Conservation (phyloP, 192 early-diverging fungal species). For the Endogone sp. region DNA sequence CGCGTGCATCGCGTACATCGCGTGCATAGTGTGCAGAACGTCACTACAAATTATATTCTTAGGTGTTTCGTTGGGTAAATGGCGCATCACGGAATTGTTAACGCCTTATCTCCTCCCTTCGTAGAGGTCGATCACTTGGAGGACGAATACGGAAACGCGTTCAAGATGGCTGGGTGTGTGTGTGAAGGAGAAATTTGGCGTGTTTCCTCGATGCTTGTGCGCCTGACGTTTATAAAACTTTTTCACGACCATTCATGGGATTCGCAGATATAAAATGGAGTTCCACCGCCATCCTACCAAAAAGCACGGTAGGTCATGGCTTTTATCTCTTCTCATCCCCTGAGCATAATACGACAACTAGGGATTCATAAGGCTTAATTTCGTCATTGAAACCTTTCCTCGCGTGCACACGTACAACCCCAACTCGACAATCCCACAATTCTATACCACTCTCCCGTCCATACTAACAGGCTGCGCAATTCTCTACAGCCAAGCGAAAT, state of each 20-base stretch:
- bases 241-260: background rate
- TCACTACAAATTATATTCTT: too few relatives aligned
- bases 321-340: too few relatives aligned
- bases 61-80: too few relatives aligned
- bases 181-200: background rate
- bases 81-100: too few relatives aligned
- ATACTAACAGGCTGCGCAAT: conserved; percentile 20
- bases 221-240: background rate
- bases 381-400: background rate
- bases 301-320: conserved; percentile 16
- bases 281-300: conserved; percentile 21
- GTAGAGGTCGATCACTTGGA: conserved; percentile 33
- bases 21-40: too few relatives aligned
- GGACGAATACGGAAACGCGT: conserved; percentile 13
- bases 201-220: too few relatives aligned
- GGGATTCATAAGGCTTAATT: too few relatives aligned
- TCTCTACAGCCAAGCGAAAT: conserved; percentile 12
- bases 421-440: too few relatives aligned
- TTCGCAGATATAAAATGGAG: conserved; percentile 11
- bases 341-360: too few relatives aligned
- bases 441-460: background rate
- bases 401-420: too few relatives aligned
- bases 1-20: background rate
- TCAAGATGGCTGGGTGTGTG: conserved; percentile 20
- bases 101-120: background rate